These are phyloP conservation scores for Nannochloropsis salina DNA, from an alignment of 108 stramenopile species.

Conservation along the genomic window DNA sequence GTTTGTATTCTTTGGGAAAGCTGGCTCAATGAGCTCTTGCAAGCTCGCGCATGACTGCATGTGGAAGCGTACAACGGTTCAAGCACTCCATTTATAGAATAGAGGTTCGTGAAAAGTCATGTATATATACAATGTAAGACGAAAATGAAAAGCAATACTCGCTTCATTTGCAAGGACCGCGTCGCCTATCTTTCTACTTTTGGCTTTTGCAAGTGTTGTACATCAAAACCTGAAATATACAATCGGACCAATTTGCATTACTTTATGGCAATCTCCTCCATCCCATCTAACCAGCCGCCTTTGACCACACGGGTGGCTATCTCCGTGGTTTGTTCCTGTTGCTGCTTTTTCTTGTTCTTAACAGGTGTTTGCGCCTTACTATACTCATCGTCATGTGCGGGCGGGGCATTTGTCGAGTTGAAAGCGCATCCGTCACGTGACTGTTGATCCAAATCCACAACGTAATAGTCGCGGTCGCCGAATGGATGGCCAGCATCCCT, in stretches of 20 bases:
- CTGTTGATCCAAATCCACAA: not conserved
- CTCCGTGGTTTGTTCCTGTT: not conserved
- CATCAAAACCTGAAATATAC: not conserved
- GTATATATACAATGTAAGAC: too few species aligned
- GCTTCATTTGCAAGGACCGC: too few species aligned
- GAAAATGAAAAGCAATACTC: too few species aligned
- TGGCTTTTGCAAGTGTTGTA: not conserved
- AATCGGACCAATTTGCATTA: not conserved
- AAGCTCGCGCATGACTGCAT: too few species aligned
- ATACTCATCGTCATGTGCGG: not conserved
- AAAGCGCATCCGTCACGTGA: not conserved
- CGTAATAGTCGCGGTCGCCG: not conserved
- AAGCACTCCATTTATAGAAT: too few species aligned
- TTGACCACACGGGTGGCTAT: not conserved
- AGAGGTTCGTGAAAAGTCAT: too few species aligned
- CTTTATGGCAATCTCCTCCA: conserved; percentile 11
- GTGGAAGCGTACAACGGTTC: too few species aligned
- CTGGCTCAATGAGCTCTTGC: too few species aligned
- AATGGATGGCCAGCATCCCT: not conserved
- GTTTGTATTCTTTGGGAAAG: too few species aligned
- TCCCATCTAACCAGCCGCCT: conserved; percentile 10
- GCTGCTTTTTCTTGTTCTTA: not conserved
- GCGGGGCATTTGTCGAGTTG: not conserved
- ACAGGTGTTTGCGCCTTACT: not conserved
- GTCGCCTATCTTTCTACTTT: not conserved